These are phyloP conservation scores for Thalia dealbata DNA, from an alignment of 176 grass and related monocot genomes.

Conservation along the genomic window DNA sequence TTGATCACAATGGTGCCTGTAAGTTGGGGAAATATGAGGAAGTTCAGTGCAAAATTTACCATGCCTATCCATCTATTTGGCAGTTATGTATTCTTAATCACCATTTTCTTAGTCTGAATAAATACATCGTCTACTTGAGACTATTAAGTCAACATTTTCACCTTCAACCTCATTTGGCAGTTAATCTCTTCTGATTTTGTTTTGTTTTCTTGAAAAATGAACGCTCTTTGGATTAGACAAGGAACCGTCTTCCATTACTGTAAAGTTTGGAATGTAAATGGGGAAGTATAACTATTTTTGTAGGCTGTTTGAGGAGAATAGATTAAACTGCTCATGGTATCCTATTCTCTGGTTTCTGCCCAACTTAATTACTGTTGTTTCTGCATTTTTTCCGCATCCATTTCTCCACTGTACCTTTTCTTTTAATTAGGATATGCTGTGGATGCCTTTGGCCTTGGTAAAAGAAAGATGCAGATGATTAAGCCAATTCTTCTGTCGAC, in stretches of 20 bases:
- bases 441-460: not conserved
- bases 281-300: not conserved
- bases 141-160: too few relatives aligned
- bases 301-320: not conserved
- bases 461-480: not conserved
- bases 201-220: not conserved
- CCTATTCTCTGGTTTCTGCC: not conserved
- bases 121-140: too few relatives aligned
- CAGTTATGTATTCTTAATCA: too few relatives aligned
- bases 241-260: not conserved
- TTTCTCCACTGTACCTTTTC: too few relatives aligned
- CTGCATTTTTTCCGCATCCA: not conserved
- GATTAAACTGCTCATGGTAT: not conserved
- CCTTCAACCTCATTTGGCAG: not conserved
- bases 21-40: too few relatives aligned
- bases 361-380: not conserved
- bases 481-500: not conserved
- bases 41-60: too few relatives aligned
- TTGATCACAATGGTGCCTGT: too few relatives aligned
- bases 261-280: not conserved
- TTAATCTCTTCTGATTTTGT: not conserved
- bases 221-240: too few relatives aligned
- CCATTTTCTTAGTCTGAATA: too few relatives aligned
- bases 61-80: too few relatives aligned
- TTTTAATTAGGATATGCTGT: not conserved